Evolutionary conservation across 495 filamentous ascomycete species (phyloP).

Genomic region (Aspergillus mulundensis): DNA sequence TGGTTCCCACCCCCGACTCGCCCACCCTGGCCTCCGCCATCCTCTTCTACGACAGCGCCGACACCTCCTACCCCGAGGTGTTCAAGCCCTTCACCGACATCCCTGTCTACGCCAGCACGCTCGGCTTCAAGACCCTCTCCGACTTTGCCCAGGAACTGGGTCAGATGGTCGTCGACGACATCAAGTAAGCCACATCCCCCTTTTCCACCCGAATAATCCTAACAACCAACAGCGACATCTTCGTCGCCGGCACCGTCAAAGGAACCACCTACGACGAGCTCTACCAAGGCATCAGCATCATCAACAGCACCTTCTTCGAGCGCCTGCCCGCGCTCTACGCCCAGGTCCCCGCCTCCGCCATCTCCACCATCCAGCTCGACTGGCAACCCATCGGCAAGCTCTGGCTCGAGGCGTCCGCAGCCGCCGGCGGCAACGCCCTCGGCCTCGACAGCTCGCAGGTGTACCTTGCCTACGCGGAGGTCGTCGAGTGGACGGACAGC

Average conservation of each 20-base stretch:
- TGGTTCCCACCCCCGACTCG: conserved; percentile 22
- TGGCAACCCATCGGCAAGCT: conserved; percentile 45
- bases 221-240: conserved; percentile 23
- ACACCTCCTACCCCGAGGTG: conserved; percentile 25
- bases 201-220: neutral
- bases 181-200: conserved; percentile 22
- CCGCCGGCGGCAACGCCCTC: conserved; percentile 37
- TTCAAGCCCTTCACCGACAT: conserved; percentile 38
- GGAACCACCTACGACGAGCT: conserved; percentile 29
- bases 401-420: conserved; percentile 32
- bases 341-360: conserved; percentile 27
- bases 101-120: conserved; percentile 28
- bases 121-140: conserved; percentile 32
- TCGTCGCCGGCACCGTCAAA: conserved; percentile 34
- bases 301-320: conserved; percentile 35
- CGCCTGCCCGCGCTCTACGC: conserved; percentile 29
- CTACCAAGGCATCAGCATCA: conserved; percentile 29
- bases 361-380: conserved; percentile 37
- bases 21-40: conserved; percentile 30
- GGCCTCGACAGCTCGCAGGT: conserved; percentile 34
- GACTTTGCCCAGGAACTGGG: conserved; percentile 30
- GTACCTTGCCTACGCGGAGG: conserved; percentile 37
- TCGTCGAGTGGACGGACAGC: conserved; percentile 35
- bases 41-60: conserved; percentile 36
- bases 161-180: conserved; percentile 22